Evolutionary conservation across 1,284 basidiomycete genomes (phyloP).

Genomic region (Gomphus sp.): DNA sequence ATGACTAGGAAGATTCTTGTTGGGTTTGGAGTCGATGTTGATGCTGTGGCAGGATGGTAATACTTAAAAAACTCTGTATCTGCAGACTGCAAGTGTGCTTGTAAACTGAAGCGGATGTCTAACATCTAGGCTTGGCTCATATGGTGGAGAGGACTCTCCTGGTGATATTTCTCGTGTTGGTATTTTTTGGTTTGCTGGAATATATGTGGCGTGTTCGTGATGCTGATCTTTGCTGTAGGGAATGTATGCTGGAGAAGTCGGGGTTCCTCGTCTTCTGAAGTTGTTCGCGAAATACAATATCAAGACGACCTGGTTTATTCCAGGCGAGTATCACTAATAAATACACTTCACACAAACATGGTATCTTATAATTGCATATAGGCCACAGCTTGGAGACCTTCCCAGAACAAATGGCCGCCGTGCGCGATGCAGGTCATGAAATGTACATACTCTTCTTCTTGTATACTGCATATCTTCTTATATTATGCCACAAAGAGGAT

Average conservation of each 20-base stretch:
- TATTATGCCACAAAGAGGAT: constrained; percentile 37
- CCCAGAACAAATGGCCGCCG: constrained; percentile 52
- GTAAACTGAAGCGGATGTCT: not conserved
- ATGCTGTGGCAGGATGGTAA: constrained; percentile 54
- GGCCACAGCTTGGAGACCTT: constrained; percentile 67
- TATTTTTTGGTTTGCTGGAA: constrained; percentile 4
- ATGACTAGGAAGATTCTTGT: constrained; percentile 28
- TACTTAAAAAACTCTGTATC: not conserved
- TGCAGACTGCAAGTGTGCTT: too few species aligned
- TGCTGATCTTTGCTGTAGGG: constrained; percentile 29
- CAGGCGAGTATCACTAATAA: constrained; percentile 32
- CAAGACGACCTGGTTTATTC: constrained; percentile 67
- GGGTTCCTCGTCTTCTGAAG: constrained; percentile 56
- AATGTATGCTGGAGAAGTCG: constrained; percentile 68
- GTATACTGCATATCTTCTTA: not conserved
- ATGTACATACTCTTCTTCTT: constrained; percentile 28
- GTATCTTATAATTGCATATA: constrained; percentile 14
- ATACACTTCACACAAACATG: not conserved
- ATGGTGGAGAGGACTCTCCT: constrained; percentile 60
- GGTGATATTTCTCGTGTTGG: constrained; percentile 52
- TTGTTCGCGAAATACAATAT: constrained; percentile 67
- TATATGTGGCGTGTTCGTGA: not conserved
- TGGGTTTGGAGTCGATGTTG: constrained; percentile 53
- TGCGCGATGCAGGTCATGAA: constrained; percentile 63
- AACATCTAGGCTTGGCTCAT: constrained; percentile 55